Evolutionary conservation across 169 alveolate genomes (phyloP).

Genomic region (Hepatocystis sp.): DNA sequence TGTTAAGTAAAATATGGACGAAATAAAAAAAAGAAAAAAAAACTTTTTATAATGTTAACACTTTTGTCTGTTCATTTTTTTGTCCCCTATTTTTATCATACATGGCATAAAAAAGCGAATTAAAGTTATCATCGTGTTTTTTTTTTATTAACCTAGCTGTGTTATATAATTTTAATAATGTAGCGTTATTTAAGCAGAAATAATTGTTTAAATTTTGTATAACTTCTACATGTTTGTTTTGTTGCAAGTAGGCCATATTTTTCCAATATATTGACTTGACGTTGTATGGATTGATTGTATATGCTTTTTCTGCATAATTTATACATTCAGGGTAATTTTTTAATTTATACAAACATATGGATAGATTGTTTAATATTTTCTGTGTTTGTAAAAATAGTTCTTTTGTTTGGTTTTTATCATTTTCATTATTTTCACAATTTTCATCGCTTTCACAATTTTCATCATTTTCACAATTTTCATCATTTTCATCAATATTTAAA

Average conservation of each 20-base stretch:
- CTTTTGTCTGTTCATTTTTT: no score
- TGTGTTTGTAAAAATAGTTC: slow-evolving; percentile 11
- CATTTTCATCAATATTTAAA: slow-evolving; percentile 4
- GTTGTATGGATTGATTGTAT: slow-evolving; percentile 49
- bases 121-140: slow-evolving; percentile 47
- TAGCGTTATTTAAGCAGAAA: slow-evolving; percentile 45
- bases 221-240: slow-evolving; percentile 54
- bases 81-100: slow-evolving; percentile 64
- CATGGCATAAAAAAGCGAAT: slow-evolving; percentile 73
- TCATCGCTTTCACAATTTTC: neutral
- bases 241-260: slow-evolving; percentile 57
- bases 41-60: no score
- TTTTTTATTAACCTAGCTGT: slow-evolving; percentile 60
- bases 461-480: neutral
- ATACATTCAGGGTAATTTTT: slow-evolving; percentile 49
- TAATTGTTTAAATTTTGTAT: slow-evolving; percentile 67
- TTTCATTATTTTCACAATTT: no score
- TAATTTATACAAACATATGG: slow-evolving; percentile 58
- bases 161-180: slow-evolving; percentile 46
- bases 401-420: neutral
- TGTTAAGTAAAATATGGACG: no score
- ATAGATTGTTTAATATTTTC: slow-evolving; percentile 60
- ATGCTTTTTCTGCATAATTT: slow-evolving; percentile 54
- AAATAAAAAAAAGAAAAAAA: no score
- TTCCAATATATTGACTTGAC: slow-evolving; percentile 72